phyloP scores from a whole-genome alignment of 176 grass and related monocot species.

The Raddia distichophylla region DNA sequence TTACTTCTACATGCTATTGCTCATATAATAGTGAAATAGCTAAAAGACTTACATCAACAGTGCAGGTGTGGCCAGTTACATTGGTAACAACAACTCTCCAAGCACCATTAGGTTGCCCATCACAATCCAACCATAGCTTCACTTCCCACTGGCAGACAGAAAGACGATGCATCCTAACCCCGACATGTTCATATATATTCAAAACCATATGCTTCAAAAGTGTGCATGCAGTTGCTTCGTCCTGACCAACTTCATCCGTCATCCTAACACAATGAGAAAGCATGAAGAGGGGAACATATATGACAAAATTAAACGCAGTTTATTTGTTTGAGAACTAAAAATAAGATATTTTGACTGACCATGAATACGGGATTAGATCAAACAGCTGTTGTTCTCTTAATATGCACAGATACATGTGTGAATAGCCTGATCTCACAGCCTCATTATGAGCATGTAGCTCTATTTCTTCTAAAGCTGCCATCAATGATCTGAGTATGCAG shows the following conservation, averaged over 20 bases:
- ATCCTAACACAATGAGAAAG: constrained; percentile 57
- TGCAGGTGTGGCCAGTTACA: constrained; percentile 97
- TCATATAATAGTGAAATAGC: constrained; percentile 23
- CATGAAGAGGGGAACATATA: constrained; percentile 29
- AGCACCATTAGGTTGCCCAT: constrained; percentile 78
- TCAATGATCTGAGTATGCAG: constrained; percentile 90
- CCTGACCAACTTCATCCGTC: constrained; percentile 56
- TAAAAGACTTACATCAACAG: constrained; percentile 79
- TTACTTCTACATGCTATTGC: constrained; percentile 23
- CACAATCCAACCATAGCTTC: constrained; percentile 79
- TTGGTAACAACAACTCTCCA: constrained; percentile 97
- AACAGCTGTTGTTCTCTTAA: constrained; percentile 68
- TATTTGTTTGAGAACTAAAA: constrained; percentile 32
- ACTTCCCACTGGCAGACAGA: constrained; percentile 99
- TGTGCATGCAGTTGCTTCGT: constrained; percentile 61
- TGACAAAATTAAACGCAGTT: constrained; percentile 32
- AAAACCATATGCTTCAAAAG: constrained; percentile 90
- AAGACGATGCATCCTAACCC: constrained; percentile 93
- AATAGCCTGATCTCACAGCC: constrained; percentile 74
- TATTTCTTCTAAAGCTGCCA: constrained; percentile 90
- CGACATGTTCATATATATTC: constrained; percentile 92
- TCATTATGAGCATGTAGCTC: constrained; percentile 88
- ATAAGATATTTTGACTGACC: constrained; percentile 55
- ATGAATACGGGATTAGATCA: constrained; percentile 88
- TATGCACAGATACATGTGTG: constrained; percentile 96